Percentiles rank a stretch among this genome's conserved stretches.
Evolutionary conservation across 345 rosid genomes (phyloP).

Genomic region (Populus davidiana): DNA sequence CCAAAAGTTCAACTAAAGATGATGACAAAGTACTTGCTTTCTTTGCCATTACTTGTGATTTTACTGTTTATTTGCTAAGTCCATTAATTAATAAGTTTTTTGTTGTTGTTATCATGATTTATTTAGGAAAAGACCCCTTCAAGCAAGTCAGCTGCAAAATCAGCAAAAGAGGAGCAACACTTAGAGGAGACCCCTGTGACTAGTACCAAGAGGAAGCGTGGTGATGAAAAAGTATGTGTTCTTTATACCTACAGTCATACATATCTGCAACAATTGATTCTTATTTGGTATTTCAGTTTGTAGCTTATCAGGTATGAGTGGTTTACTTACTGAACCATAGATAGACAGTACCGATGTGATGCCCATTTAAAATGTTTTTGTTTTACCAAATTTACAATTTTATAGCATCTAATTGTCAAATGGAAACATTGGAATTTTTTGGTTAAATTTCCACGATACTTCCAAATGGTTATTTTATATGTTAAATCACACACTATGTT

Average conservation of each 20-base stretch:
- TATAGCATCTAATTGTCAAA: too few species aligned
- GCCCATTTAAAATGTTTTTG: not conserved
- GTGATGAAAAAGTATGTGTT: constrained; percentile 51
- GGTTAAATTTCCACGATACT: too few species aligned
- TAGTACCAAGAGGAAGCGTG: constrained; percentile 58
- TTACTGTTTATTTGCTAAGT: constrained; percentile 4
- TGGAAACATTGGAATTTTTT: too few species aligned
- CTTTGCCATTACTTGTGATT: constrained; percentile 2
- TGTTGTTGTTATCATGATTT: not conserved
- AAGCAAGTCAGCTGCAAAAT: constrained; percentile 48
- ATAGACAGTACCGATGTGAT: not conserved
- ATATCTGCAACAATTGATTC: not conserved
- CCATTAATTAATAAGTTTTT: not conserved
- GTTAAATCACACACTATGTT: too few species aligned
- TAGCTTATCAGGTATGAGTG: not conserved
- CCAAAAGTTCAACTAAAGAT: constrained; percentile 45
- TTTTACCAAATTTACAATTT: too few species aligned
- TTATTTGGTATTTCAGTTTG: not conserved
- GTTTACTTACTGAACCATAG: not conserved
- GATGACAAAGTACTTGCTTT: constrained; percentile 43
- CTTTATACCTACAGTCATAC: not conserved
- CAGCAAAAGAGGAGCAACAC: constrained; percentile 42
- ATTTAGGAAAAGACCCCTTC: constrained; percentile 53
- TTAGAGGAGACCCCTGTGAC: constrained; percentile 57
- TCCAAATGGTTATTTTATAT: too few species aligned